A percentile compares a stretch with the other conserved stretches of the same genome.
These are phyloP conservation scores for Coemansia sp. DNA, from an alignment of 192 early-diverging fungal genomes.

Conservation along the genomic window DNA sequence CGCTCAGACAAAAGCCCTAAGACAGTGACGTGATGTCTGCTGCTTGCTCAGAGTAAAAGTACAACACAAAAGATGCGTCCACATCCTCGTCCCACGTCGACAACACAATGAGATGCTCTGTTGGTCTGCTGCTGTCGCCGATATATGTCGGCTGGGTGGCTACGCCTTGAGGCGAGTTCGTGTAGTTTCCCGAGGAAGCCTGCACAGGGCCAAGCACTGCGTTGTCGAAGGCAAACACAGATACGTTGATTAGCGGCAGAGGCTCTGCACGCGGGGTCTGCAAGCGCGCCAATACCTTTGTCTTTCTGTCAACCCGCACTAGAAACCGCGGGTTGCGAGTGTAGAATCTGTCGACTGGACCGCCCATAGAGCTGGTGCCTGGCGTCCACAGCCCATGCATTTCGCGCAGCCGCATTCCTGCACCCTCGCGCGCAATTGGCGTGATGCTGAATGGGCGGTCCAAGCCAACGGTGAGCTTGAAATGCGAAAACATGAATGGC, in stretches of 20 bases:
- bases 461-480: slow-evolving; percentile 66
- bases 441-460: slow-evolving; percentile 56
- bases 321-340: slow-evolving; percentile 70
- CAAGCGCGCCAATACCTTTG: slow-evolving; percentile 66
- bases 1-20: background rate
- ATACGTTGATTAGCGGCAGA: slow-evolving; percentile 69
- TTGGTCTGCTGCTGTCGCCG: slow-evolving; percentile 16
- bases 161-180: slow-evolving; percentile 53
- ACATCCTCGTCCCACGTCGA: slow-evolving; percentile 45
- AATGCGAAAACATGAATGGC: slow-evolving; percentile 68
- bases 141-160: slow-evolving; percentile 28
- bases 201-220: slow-evolving; percentile 18
- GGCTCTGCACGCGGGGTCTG: slow-evolving; percentile 68
- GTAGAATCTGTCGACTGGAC: slow-evolving; percentile 59
- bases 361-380: slow-evolving; percentile 65
- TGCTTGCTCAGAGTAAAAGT: slow-evolving; percentile 46
- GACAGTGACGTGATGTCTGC: slow-evolving; percentile 31
- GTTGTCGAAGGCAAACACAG: slow-evolving; percentile 61
- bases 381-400: slow-evolving; percentile 57
- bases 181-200: slow-evolving; percentile 52
- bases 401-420: slow-evolving; percentile 64
- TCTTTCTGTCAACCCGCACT: slow-evolving; percentile 61
- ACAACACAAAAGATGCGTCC: slow-evolving; percentile 43
- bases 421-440: slow-evolving; percentile 74
- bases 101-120: slow-evolving; percentile 44